Evolutionary conservation across 2,329 filamentous ascomycete species (phyloP).

Genomic region (Thermothelomyces thermophilus): DNA sequence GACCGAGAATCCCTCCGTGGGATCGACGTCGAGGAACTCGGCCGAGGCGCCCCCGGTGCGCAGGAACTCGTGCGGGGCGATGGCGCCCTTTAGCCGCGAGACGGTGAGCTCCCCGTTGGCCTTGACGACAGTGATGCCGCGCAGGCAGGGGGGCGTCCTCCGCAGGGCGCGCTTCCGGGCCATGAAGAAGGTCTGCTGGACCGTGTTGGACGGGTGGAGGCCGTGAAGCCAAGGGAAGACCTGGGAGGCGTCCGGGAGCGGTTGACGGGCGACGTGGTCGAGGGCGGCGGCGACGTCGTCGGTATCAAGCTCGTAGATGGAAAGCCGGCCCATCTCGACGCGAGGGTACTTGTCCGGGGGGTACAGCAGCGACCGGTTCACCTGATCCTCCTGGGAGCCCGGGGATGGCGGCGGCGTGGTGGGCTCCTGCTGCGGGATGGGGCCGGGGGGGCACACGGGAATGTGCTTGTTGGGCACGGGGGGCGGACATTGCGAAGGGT

Average conservation of each 20-base stretch:
- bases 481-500: conserved; percentile 27
- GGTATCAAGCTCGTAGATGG: conserved; percentile 68
- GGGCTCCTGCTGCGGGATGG: conserved; percentile 48
- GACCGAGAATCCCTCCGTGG: conserved; percentile 85
- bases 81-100: conserved; percentile 78
- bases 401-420: conserved; percentile 62
- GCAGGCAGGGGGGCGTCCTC: conserved; percentile 67
- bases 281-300: conserved; percentile 64
- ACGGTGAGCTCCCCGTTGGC: conserved; percentile 70
- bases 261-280: conserved; percentile 68
- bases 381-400: conserved; percentile 45
- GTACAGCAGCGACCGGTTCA: conserved; percentile 64
- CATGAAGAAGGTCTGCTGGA: conserved; percentile 86
- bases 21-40: conserved; percentile 77
- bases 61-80: conserved; percentile 75
- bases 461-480: conserved; percentile 83
- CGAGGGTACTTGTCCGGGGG: conserved; percentile 60
- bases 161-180: conserved; percentile 65
- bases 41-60: conserved; percentile 40
- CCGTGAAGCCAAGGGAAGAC: conserved; percentile 98
- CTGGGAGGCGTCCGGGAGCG: conserved; percentile 73
- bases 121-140: conserved; percentile 81
- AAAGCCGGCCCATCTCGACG: conserved; percentile 45
- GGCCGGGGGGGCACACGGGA: conserved; percentile 79
- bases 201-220: conserved; percentile 77